phyloP scores from a whole-genome alignment of 106 monocot species.

The Agapanthus africanus region DNA sequence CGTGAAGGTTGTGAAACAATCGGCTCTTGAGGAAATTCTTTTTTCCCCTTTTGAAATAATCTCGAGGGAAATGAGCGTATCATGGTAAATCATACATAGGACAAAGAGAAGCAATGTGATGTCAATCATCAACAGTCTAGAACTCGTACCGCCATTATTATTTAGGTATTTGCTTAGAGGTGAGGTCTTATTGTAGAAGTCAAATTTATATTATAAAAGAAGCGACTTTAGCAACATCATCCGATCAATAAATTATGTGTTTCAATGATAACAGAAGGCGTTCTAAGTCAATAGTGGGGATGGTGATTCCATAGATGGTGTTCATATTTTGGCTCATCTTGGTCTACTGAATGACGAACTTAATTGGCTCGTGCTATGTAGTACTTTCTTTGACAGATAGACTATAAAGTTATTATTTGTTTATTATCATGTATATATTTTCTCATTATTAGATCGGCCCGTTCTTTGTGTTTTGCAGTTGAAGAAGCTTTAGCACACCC shows the following conservation, averaged over 20 bases:
- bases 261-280: neutral
- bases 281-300: neutral
- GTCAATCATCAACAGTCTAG: neutral
- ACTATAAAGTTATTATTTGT: neutral
- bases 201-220: neutral
- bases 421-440: neutral
- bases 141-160: neutral
- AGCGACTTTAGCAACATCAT: neutral
- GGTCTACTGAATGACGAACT: no score
- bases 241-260: neutral
- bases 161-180: neutral
- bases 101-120: neutral
- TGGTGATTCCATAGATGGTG: neutral
- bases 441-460: neutral
- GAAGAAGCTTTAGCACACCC: constrained; percentile 82
- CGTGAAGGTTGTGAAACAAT: no score
- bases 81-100: neutral
- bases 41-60: no score
- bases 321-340: no score
- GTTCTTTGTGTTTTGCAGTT: constrained; percentile 31
- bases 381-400: neutral
- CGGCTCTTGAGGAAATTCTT: no score
- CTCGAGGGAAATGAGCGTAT: no score
- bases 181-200: neutral
- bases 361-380: neutral